Conservation (phyloP, 2,329 filamentous ascomycete genomes). For the Dothideomycetidae sp. region DNA sequence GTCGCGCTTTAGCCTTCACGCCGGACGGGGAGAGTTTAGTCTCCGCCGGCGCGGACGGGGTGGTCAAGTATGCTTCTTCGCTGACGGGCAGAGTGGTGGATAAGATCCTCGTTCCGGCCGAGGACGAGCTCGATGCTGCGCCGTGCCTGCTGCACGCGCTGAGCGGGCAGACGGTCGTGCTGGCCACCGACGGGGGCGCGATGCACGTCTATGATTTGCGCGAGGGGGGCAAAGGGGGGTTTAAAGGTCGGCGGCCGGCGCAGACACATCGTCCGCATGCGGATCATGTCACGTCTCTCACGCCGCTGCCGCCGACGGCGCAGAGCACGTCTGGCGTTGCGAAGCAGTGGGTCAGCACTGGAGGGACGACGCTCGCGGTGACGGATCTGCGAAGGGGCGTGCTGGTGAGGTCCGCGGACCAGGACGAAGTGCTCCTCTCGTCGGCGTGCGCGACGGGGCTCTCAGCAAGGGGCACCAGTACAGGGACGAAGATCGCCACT, state of each 20-base stretch:
- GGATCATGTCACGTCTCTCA: conserved; percentile 83
- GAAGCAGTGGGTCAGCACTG: conserved; percentile 91
- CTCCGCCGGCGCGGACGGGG: conserved; percentile 46
- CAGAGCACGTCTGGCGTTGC: conserved; percentile 76
- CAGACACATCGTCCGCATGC: conserved; percentile 78
- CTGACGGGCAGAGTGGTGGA: conserved; percentile 55
- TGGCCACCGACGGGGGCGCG: conserved; percentile 80
- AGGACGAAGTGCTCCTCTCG: conserved; percentile 84
- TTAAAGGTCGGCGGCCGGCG: conserved; percentile 48
- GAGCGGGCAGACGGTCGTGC: conserved; percentile 73
- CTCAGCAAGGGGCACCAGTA: conserved; percentile 47
- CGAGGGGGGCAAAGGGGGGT: conserved; percentile 21
- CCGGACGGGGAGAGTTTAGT: conserved; percentile 58
- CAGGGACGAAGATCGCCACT: conserved; percentile 62
- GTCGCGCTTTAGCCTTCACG: conserved; percentile 64
- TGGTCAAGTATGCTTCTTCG: conserved; percentile 46
- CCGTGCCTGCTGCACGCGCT: conserved; percentile 71
- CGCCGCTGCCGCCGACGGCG: conserved; percentile 63
- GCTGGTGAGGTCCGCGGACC: conserved; percentile 78
- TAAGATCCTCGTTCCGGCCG: conserved; percentile 62
- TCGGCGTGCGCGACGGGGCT: conserved; percentile 65
- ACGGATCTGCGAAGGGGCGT: conserved; percentile 81
- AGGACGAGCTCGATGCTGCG: conserved; percentile 47
- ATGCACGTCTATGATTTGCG: conserved; percentile 81
- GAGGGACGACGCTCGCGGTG: conserved; percentile 77